These are phyloP conservation scores for Schwanniomyces polymorphus DNA, from an alignment of 805 yeast genomes.

Conservation along the genomic window DNA sequence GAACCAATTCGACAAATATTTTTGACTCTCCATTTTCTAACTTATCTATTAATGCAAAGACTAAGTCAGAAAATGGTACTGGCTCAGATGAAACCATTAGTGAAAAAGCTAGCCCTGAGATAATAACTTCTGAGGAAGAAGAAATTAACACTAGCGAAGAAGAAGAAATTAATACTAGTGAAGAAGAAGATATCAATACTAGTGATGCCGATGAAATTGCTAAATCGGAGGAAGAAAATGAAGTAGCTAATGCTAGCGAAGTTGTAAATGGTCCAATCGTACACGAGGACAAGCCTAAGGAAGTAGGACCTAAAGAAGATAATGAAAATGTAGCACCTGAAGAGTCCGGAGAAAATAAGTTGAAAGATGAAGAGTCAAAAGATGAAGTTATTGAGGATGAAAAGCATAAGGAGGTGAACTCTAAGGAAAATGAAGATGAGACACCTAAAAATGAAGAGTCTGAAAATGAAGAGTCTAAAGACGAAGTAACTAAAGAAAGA, in stretches of 20 bases:
- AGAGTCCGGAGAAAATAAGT: constrained; percentile 1
- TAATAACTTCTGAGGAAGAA: not conserved
- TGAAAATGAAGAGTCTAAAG: not conserved
- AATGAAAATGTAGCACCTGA: no score
- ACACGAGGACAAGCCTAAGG: no score
- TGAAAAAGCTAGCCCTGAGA: not conserved
- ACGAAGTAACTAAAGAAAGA: no score
- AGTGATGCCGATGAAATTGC: no score
- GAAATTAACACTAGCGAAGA: no score
- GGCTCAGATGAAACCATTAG: not conserved
- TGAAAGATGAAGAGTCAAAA: not conserved
- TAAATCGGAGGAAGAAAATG: not conserved
- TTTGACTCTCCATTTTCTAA: not conserved
- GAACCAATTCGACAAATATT: not conserved
- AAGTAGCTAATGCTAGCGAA: no score
- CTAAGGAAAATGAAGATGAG: not conserved
- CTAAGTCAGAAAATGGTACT: not conserved
- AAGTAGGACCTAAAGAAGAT: not conserved
- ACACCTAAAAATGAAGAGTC: not conserved
- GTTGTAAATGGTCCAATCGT: no score
- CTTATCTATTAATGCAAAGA: not conserved
- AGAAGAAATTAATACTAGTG: no score
- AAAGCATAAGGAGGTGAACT: not conserved
- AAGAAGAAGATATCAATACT: no score
- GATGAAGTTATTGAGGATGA: not conserved